Conservation (phyloP, 139 green algal species). For the Chlamydomonas incerta region DNA sequence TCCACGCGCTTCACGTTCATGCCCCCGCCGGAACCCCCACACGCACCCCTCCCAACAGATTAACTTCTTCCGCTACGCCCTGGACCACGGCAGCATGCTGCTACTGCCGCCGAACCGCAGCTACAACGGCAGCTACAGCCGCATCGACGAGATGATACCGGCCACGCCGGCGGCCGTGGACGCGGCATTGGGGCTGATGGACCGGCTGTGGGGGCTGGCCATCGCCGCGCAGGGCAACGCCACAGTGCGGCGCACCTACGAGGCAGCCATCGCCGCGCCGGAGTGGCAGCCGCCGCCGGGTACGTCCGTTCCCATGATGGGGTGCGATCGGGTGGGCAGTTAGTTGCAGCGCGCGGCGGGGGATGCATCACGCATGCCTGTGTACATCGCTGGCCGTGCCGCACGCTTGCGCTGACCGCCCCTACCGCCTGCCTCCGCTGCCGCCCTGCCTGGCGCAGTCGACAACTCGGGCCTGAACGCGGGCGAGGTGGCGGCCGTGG, state of each 20-base stretch:
- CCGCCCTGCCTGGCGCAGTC: no score
- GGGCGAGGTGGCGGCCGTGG: not conserved
- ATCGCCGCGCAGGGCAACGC: not conserved
- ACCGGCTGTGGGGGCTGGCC: not conserved
- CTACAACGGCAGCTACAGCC: not conserved
- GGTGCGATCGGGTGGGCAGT: no score
- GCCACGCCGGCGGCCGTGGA: not conserved
- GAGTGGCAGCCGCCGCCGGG: not conserved
- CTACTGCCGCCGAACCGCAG: not conserved
- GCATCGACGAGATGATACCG: no score
- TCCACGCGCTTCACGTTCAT: no score
- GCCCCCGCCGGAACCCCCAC: no score
- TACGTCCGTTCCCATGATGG: no score
- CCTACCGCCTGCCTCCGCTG: no score
- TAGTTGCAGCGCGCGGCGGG: no score
- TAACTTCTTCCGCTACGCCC: conserved; percentile 4
- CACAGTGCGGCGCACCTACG: not conserved
- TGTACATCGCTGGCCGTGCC: no score
- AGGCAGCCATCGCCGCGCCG: not conserved
- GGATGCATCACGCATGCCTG: no score
- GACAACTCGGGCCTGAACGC: not conserved
- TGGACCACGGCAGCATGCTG: not conserved
- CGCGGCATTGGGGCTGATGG: not conserved
- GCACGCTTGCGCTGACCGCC: no score
- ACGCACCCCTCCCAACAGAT: no score